Conservation (phyloP, 129 eudicot species). For the Sambucus nigra region DNA sequence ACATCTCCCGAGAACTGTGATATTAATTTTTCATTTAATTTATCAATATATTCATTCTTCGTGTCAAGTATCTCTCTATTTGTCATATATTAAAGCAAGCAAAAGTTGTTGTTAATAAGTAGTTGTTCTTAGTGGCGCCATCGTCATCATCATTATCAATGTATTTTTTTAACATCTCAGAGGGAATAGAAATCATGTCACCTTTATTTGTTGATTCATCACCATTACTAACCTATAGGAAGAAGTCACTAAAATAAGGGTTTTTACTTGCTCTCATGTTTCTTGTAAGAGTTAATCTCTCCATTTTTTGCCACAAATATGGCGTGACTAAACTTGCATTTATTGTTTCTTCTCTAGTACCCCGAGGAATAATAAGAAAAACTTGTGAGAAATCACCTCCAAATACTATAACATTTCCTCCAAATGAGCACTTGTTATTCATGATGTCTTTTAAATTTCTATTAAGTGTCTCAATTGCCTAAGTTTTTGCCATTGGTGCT, state of each 20-base stretch:
- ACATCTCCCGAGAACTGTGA: not conserved
- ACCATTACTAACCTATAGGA: constrained; percentile 10
- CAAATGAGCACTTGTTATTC: not conserved
- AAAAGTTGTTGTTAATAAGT: not conserved
- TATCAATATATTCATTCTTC: constrained; percentile 9
- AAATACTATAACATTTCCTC: constrained; percentile 11
- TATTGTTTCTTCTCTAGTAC: constrained; percentile 1
- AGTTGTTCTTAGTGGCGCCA: not conserved
- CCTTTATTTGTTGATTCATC: not conserved
- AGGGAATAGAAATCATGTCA: not conserved
- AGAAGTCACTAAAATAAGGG: constrained; percentile 1
- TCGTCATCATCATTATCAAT: not conserved
- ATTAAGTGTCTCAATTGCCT: constrained; percentile 9
- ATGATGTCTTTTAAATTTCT: not conserved
- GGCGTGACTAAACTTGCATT: constrained; percentile 16
- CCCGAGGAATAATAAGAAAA: constrained; percentile 6
- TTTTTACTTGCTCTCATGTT: constrained; percentile 11
- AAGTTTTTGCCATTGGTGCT: constrained; percentile 17
- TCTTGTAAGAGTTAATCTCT: not conserved
- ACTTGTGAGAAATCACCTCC: constrained; percentile 23
- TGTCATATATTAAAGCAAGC: not conserved
- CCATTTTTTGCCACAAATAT: not conserved
- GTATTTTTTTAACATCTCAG: not conserved
- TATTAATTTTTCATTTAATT: constrained; percentile 2
- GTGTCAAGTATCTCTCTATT: not conserved